Conservation (phyloP, 2,329 filamentous ascomycete genomes). For the Alternaria ethzedia region DNA sequence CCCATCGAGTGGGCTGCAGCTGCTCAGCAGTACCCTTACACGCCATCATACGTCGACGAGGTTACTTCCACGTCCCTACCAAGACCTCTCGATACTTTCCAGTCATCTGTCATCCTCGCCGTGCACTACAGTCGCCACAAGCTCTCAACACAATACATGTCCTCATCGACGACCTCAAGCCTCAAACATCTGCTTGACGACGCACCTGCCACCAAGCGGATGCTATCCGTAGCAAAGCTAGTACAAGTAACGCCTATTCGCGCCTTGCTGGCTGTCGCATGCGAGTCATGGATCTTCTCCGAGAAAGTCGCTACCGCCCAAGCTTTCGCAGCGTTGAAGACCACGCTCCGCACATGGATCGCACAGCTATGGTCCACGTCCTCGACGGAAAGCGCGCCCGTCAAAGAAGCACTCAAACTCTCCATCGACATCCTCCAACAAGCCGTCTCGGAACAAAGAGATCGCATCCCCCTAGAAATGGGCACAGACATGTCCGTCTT, state of each 20-base stretch:
- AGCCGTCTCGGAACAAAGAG: slow-evolving; percentile 25
- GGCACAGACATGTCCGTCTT: slow-evolving; percentile 46
- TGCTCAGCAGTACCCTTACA: slow-evolving; percentile 24
- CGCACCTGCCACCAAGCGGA: slow-evolving; percentile 31
- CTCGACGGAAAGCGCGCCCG: slow-evolving; percentile 14
- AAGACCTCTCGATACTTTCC: slow-evolving; percentile 39
- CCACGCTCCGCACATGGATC: slow-evolving; percentile 47
- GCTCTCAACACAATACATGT: slow-evolving; percentile 18
- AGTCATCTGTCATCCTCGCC: slow-evolving; percentile 48
- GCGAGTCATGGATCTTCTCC: slow-evolving; percentile 55
- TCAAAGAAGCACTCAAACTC: slow-evolving; percentile 34
- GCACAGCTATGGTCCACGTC: slow-evolving; percentile 30
- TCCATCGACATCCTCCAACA: slow-evolving; percentile 37
- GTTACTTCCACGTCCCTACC: slow-evolving; percentile 17
- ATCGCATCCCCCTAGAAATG: slow-evolving; percentile 25
- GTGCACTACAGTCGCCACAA: slow-evolving; percentile 38
- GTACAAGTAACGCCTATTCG: slow-evolving; percentile 49
- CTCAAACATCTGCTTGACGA: slow-evolving; percentile 36
- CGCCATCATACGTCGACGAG: slow-evolving; percentile 35
- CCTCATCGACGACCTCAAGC: slow-evolving; percentile 8
- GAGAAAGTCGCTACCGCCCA: slow-evolving; percentile 48
- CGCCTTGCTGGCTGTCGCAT: slow-evolving; percentile 52
- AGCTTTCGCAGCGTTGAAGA: slow-evolving; percentile 42
- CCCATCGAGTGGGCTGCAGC: slow-evolving; percentile 30
- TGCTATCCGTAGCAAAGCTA: slow-evolving; percentile 47